phyloP scores from a whole-genome alignment of 371 early-diverging fungal species.

The Circinella minor region DNA sequence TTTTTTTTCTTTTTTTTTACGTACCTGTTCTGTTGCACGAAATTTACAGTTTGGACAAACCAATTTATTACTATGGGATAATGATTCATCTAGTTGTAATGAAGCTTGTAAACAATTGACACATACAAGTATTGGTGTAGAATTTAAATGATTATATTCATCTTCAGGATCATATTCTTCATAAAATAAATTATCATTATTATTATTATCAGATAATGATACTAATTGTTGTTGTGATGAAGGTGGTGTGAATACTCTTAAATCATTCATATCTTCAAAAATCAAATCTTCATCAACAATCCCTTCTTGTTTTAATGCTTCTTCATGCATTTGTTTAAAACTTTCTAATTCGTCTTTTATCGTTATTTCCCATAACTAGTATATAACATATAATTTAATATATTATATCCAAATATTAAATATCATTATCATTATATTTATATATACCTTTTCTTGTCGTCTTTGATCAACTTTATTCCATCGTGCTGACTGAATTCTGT shows the following conservation, averaged over 20 bases:
- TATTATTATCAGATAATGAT: too few relatives aligned
- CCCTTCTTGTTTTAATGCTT: slow-evolving; percentile 18
- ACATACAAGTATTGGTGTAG: background rate
- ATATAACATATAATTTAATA: background rate
- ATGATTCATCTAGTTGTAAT: background rate
- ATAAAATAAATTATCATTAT: background rate
- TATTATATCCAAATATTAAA: background rate
- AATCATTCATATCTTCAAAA: background rate
- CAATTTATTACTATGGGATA: background rate
- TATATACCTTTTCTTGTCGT: slow-evolving; percentile 16
- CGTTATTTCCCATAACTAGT: slow-evolving; percentile 6
- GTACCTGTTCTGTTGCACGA: slow-evolving; percentile 15
- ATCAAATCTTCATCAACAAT: slow-evolving; percentile 9
- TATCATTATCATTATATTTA: background rate
- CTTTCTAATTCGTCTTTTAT: slow-evolving; percentile 17
- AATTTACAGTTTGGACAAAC: slow-evolving; percentile 14
- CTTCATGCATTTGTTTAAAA: slow-evolving; percentile 16
- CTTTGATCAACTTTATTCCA: slow-evolving; percentile 6
- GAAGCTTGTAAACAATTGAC: slow-evolving; percentile 7
- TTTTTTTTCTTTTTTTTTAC: background rate
- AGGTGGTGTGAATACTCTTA: background rate
- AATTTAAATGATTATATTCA: background rate
- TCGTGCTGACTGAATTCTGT: slow-evolving; percentile 9
- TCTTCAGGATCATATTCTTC: slow-evolving; percentile 8
- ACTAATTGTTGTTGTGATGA: background rate